Conservation (phyloP, 2,329 filamentous ascomycete species). For the Stenocarpella maydis region DNA sequence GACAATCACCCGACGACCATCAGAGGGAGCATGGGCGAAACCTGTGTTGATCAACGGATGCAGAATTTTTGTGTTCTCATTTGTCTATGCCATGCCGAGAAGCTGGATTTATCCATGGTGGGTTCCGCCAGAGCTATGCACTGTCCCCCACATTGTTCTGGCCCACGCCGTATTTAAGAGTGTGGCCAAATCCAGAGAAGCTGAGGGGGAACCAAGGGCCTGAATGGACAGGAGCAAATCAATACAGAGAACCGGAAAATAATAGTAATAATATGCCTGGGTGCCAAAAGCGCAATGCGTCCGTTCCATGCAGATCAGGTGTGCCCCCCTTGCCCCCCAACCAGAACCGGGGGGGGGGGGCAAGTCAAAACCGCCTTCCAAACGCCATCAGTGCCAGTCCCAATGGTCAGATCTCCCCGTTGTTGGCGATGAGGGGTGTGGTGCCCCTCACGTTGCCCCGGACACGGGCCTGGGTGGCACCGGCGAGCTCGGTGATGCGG, state of each 20-base stretch:
- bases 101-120: not conserved
- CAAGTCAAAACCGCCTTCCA: not conserved
- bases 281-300: constrained; percentile 4
- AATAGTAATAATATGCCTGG: not conserved
- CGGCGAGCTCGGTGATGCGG: constrained; percentile 62
- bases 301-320: not conserved
- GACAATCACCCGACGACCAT: not conserved
- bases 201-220: not conserved
- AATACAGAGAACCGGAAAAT: not conserved
- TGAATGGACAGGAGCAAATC: not conserved
- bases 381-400: not conserved
- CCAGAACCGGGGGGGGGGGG: no score
- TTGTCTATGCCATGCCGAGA: constrained; percentile 17
- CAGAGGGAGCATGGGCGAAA: not conserved
- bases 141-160: not conserved
- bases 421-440: constrained; percentile 65
- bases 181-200: not conserved
- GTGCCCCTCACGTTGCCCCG: constrained; percentile 53
- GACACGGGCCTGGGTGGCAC: constrained; percentile 54
- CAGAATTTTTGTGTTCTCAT: not conserved
- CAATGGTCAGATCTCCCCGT: constrained; percentile 48
- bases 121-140: not conserved
- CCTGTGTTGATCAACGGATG: not conserved
- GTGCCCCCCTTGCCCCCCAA: no score
- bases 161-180: not conserved